Evolutionary conservation across 2,329 filamentous ascomycete genomes (phyloP), one percentile per base, ranked within the genome.

Genomic region (Curvularia verruculosa): DNA sequence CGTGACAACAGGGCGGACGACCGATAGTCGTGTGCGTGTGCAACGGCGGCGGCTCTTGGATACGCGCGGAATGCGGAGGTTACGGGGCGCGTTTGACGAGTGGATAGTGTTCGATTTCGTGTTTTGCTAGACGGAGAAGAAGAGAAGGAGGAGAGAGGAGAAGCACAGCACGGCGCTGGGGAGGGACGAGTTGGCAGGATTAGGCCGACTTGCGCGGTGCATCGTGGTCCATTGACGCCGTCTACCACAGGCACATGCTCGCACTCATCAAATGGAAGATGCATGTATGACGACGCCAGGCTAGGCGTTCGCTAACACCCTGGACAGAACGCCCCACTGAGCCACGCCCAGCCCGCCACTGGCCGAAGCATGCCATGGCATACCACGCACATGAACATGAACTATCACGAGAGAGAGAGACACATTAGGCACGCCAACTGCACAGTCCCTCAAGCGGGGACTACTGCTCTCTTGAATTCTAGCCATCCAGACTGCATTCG

Each of bases 271-370:
- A 43, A 52, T 45, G 4, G 29, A 52, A 48, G 43, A 46, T 60
- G 50, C 54, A 52, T 44, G 50, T 60, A 60, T 60, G 58, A 60
- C 58, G 58, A 44, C 48, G 43, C n/a, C 43, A 45, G 43, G n/a
- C 24, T 8, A 15, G n/a, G 39, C 29, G 44, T 47, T 58, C 55
- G 58, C 58, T 45, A 45, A 9, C 58, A 46, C 52, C 52, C 58
- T 39, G 40, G 58, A 15, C 1, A 3, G 5, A 3, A 1, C 7
- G 5, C 23, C n/a, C 28, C 46, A 48, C 58, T 36, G 55, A 37
- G 48, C 54, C 28, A 49, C 34, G 29, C 41, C 23, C 24, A 44
- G 41, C 41, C 41, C 13, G 13, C 41, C 41, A 23, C 41, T 26
- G 21, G 6, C 41, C 41, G 23, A 28, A 13, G 31, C 29, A 31